Evolutionary conservation across 208 protist genomes (phyloP), one percentile per base, ranked within the genome.

Genomic region (Acanthamoeba culbertsoni): DNA sequence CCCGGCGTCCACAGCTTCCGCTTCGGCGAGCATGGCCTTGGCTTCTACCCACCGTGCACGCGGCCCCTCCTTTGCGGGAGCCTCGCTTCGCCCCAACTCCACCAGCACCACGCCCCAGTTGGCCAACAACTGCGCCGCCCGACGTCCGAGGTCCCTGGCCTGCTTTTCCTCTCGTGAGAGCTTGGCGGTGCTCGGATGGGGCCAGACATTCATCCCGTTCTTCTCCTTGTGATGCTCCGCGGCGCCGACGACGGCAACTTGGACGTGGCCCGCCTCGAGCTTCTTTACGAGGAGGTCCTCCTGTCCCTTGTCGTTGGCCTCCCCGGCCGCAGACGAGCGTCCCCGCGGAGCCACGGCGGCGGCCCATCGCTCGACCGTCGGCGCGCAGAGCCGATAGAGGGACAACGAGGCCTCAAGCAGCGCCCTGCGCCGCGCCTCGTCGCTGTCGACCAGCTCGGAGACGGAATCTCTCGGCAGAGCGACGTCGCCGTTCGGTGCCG

Each of bases 61-160:
- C 55, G 10, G 14, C 37, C 23, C n/a, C 46, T 23, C 46, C 46
- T 5, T 45, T 10, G 37, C 51, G 10, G 16, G 40, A 31, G 73
- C 31, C 16, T 18, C 40, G 0, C n/a, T 62, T 3, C 79, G 79
- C 18, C 51, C 79, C 23, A 89, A 33, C 35, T 68, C 51, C 16
- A 89, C 55, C 46, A 89, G 48, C 28, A 37, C 26, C 28, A 89
- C 79, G 79, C 79, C 79, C 46, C 79, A 89, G 79, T 89, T 89
- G 46, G 55, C 35, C 55, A 89, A 48, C 28, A 89, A 42, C 48
- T 31, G 51, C 33, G 55, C 79, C 6, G 35, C 79, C 20, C 51
- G 33, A 8, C 55, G 48, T n/a, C 55, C 14, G 26, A n/a, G 51
- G 16, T 89, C 79, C 6, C 55, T 6, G 28, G 28, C 40, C 51